Evolutionary conservation across 208 protist genomes (phyloP), one percentile per base, ranked within the genome.

Genomic region (Crithidia fasciculata): DNA sequence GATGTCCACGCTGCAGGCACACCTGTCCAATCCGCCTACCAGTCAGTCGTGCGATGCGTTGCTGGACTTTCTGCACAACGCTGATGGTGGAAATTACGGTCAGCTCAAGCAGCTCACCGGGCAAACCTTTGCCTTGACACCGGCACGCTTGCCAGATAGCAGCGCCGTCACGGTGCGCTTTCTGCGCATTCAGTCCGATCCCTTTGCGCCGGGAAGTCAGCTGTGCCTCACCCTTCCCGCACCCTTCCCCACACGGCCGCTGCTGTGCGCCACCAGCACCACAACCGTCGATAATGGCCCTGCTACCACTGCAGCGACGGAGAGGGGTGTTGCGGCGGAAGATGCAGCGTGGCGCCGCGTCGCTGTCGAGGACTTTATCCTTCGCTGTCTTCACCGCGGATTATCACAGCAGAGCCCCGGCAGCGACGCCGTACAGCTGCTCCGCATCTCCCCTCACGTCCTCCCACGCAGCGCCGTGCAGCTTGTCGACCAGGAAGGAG

Each of bases 401-500:
- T 37, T 82, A 2, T 44, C 60, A 2, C 16, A 16, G 12, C 40
- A 37, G 39, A 52, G 41, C 36, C 39, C 62, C n/a, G 55, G 28
- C 45, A 74, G 55, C 55, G 75, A 87, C 2, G 89, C 92, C n/a
- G 45, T 98, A 18, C 76, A 93, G 58, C 84, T 96, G 58, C 78
- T 93, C n/a, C 61, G 61, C 8, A 83, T 87, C 8, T 91, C 87
- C 9, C 95, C 96, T 61, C 92, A 98, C 69, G 90, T 98, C 2
- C 72, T 98, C 7, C 80, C 92, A 36, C 88, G 96, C 15, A 97
- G 90, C 49, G 85, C 92, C 5, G 90, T 97, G 43, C 69, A 69
- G 12, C 50, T 97, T 4, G 41, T 69, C 12, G 60, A 68, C 49
- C 52, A 5, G 13, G 65, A 15, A 28, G 41, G 8, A 43, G 40